These are phyloP conservation scores for Chrysoporthe cubensis DNA, from an alignment of 2,329 filamentous ascomycete species.

Conservation along the genomic window DNA sequence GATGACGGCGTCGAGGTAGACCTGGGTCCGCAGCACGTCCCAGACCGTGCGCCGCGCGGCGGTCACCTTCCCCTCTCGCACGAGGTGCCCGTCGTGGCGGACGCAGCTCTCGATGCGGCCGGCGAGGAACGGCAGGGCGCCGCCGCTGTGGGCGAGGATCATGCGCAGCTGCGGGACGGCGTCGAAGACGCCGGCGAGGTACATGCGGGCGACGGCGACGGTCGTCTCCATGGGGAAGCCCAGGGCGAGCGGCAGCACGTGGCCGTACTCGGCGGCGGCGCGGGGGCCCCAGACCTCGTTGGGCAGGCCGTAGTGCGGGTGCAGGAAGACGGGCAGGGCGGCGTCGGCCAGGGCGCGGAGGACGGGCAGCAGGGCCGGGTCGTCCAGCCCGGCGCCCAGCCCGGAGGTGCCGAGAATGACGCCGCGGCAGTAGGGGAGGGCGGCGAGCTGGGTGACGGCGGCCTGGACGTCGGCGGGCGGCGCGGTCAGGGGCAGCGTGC, in stretches of 20 bases:
- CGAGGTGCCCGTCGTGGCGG: conserved; percentile 77
- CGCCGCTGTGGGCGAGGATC: conserved; percentile 85
- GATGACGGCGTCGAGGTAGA: conserved; percentile 87
- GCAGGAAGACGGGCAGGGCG: conserved; percentile 74
- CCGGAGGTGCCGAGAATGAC: conserved; percentile 87
- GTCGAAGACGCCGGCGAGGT: conserved; percentile 85
- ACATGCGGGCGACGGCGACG: conserved; percentile 86
- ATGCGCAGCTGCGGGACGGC: conserved; percentile 70
- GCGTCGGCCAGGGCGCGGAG: conserved; percentile 70
- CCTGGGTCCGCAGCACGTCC: conserved; percentile 68
- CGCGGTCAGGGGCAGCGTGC: conserved; percentile 76
- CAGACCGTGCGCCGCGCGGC: conserved; percentile 54
- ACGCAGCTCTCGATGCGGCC: conserved; percentile 89
- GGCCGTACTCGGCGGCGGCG: conserved; percentile 72
- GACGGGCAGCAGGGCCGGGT: conserved; percentile 71
- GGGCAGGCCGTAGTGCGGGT: conserved; percentile 90
- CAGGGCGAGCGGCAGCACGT: conserved; percentile 82
- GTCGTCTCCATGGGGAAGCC: conserved; percentile 94
- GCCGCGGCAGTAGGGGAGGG: conserved; percentile 73
- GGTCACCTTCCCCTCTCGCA: conserved; percentile 61
- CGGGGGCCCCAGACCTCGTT: conserved; percentile 77
- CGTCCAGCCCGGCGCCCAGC: conserved; percentile 79
- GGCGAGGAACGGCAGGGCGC: conserved; percentile 85
- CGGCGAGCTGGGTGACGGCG: conserved; percentile 66
- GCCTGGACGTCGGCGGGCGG: conserved; percentile 62